phyloP scores from a whole-genome alignment of 345 rosid species.

The Geranium rotundifolium region DNA sequence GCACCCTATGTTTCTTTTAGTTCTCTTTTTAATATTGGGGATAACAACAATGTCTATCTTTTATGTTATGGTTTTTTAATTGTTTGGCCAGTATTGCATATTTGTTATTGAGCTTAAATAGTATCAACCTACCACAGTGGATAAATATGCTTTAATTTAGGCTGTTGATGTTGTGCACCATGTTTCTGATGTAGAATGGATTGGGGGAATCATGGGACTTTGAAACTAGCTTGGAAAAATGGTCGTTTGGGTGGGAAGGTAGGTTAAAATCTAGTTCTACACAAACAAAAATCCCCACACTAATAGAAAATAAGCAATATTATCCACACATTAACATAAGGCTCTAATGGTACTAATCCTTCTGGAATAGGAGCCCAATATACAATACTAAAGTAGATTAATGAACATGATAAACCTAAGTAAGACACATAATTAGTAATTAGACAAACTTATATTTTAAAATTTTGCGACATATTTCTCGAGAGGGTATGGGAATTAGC shows the following conservation, averaged over 20 bases:
- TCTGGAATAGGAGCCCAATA: not conserved
- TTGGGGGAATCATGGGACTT: not conserved
- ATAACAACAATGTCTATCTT: not conserved
- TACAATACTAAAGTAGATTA: not conserved
- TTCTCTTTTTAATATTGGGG: conserved; percentile 8
- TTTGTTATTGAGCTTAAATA: not conserved
- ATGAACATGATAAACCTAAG: not conserved
- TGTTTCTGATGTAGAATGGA: not conserved
- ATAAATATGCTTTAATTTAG: not conserved
- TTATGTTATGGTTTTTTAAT: too few relatives aligned
- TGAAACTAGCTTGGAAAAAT: too few relatives aligned
- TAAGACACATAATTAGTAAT: not conserved
- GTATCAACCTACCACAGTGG: not conserved
- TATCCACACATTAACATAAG: too few relatives aligned
- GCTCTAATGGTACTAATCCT: not conserved
- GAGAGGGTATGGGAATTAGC: too few relatives aligned
- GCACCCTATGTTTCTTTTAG: conserved; percentile 5
- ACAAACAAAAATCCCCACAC: too few relatives aligned
- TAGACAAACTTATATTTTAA: too few relatives aligned
- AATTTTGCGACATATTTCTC: not conserved
- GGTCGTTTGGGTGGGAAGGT: not conserved
- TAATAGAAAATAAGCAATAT: too few relatives aligned
- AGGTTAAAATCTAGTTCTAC: not conserved
- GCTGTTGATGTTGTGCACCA: not conserved
- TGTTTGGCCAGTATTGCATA: not conserved